Percentiles rank a stretch among this genome's conserved stretches.
Conservation (phyloP, 2,329 filamentous ascomycete genomes). For the Aspergillus quadrilineatus region DNA sequence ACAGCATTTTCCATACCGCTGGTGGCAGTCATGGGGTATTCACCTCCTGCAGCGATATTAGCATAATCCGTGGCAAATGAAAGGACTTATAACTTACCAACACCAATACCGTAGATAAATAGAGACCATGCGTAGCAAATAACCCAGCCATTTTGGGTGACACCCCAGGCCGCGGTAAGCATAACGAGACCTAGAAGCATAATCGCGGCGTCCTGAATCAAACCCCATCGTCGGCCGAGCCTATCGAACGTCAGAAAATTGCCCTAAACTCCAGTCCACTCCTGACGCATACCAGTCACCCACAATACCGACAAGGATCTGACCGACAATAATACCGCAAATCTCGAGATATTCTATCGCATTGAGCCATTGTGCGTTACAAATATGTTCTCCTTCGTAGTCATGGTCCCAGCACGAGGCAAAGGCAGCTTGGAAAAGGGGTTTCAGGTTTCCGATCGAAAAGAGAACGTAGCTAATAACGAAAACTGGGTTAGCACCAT, state of each 20-base stretch:
- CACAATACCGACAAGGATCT: constrained; percentile 79
- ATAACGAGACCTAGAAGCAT: constrained; percentile 93
- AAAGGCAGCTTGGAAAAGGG: constrained; percentile 76
- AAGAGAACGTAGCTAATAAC: constrained; percentile 78
- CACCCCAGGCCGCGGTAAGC: constrained; percentile 87
- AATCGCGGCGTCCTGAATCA: constrained; percentile 91
- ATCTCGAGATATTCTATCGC: constrained; percentile 91
- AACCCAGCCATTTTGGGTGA: constrained; percentile 86
- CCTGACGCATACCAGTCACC: constrained; percentile 59
- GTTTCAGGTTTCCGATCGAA: constrained; percentile 89
- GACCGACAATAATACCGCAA: constrained; percentile 89
- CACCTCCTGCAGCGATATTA: constrained; percentile 62
- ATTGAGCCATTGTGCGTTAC: constrained; percentile 75
- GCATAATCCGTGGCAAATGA: background rate
- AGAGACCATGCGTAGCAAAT: constrained; percentile 95
- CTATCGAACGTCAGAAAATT: constrained; percentile 42
- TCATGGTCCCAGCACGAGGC: constrained; percentile 70
- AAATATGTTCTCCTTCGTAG: constrained; percentile 51
- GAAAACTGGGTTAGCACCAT: constrained; percentile 1
- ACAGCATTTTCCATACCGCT: constrained; percentile 91
- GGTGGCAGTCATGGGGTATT: constrained; percentile 96
- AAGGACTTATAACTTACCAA: constrained; percentile 32
- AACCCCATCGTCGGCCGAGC: constrained; percentile 88
- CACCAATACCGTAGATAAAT: constrained; percentile 78
- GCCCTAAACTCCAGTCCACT: background rate